Percentiles rank a stretch among this genome's conserved stretches.
Evolutionary conservation across 139 green algal species (phyloP).

Genomic region (Closterium sp.): DNA sequence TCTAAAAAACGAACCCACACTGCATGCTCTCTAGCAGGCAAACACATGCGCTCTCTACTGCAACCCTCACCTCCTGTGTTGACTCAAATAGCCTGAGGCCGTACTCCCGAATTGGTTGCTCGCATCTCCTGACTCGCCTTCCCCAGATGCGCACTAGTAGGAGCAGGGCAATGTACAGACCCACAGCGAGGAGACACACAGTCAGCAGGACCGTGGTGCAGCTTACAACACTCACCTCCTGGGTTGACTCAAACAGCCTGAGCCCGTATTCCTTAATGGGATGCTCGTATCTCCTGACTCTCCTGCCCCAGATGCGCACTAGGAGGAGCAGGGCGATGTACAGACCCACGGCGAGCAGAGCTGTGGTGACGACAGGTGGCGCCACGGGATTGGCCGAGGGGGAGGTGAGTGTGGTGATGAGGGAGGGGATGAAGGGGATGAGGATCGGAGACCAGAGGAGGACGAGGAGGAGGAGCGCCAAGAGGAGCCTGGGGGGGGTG

Average conservation of each 20-base stretch:
- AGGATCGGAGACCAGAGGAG: not conserved
- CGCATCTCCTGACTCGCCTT: too few relatives aligned
- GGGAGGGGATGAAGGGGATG: not conserved
- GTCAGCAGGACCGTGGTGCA: too few relatives aligned
- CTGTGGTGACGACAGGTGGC: slow-evolving; percentile 1
- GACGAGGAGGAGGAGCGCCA: not conserved
- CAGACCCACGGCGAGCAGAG: slow-evolving; percentile 7
- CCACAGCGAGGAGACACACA: too few relatives aligned
- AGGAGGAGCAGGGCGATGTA: slow-evolving; percentile 24
- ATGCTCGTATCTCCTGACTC: not conserved
- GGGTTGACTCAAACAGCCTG: too few relatives aligned
- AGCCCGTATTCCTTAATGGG: not conserved
- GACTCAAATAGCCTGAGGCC: not conserved
- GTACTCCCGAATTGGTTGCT: not conserved
- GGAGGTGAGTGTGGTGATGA: not conserved
- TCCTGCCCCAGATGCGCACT: slow-evolving; percentile 17
- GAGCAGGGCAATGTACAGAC: too few relatives aligned
- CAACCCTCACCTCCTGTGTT: not conserved
- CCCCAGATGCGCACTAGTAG: too few relatives aligned
- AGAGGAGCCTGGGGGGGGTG: not conserved
- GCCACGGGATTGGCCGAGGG: not conserved
- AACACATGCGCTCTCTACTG: too few relatives aligned
- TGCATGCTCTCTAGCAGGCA: too few relatives aligned
- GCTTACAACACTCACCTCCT: too few relatives aligned
- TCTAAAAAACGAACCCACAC: too few relatives aligned